Base-by-base conservation (phyloP, 225 moss, liverwort and hornwort genomes). In the Physcomitrium patens region DNA sequence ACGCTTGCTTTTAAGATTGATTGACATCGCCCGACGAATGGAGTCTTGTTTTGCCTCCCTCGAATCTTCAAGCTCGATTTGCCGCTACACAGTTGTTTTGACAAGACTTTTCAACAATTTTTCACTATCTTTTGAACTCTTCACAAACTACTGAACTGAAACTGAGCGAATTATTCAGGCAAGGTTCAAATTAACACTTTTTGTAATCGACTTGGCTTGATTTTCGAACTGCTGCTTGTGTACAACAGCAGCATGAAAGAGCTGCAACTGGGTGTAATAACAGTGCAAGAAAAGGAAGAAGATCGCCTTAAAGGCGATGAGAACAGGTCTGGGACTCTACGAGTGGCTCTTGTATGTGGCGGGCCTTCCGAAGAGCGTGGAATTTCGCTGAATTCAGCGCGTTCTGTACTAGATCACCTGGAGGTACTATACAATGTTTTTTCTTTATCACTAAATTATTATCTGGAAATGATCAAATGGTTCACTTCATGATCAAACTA, bases 361-460 rank as follows among this genome's bases (percentile, higher is more conserved):
- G 96, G 96, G 48, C 92, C 96, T 27, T 96, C 96, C 46, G 86
- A 86, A 42, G 94, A 96, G 86, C 86, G 96, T 71, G 96, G 94
- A 61, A 96, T 96, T 49, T 96, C 96, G 54, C 81, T 94, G 70
- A 94, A 96, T 72, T 96, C 96, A 9, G 96, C 96, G 62, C 94
- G 96, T 58, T 94, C 94, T 72, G 94, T 92, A 8, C 88, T 96
- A 27, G 94, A 92, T 75, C 96, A 96, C 68, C 80, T 96, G 28
- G 87, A 91, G 89, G 95, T 93, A 18, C 22, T 4, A 46, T 56
- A 20, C 1, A n/a, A 65, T 9, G 17, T 26, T 60, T n/a, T 12
- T 20, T 45, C 26, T 56, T 43, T 43, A 24, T 1, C 24, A 24
- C 24, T 24, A 3, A 15, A n/a, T 56, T 23, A 45, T 70, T 44